These are phyloP conservation scores for Macrotyloma uniflorum DNA, from an alignment of 306 rosid genomes.

Conservation along the genomic window DNA sequence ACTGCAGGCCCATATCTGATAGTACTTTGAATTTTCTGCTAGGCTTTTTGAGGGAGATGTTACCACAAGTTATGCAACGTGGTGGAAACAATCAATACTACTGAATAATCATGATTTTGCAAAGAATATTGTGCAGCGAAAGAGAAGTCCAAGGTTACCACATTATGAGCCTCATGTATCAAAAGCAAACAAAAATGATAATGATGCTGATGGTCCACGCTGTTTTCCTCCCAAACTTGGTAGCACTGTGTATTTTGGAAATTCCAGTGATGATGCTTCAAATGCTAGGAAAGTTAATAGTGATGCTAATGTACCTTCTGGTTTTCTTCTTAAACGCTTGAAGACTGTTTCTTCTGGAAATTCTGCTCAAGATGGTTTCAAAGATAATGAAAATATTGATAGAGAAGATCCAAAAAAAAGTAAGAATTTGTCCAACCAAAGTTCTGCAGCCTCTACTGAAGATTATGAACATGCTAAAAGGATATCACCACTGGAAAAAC, in stretches of 20 bases:
- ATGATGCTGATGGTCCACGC: constrained; percentile 35
- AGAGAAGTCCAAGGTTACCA: constrained; percentile 7
- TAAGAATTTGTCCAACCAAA: constrained; percentile 4
- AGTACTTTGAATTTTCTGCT: constrained; percentile 37
- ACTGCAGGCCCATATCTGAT: constrained; percentile 24
- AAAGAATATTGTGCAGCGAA: neutral
- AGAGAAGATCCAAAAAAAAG: neutral
- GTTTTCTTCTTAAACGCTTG: constrained; percentile 7
- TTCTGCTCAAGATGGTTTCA: neutral
- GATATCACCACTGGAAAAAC: neutral
- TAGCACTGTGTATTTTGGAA: neutral
- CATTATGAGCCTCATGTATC: neutral
- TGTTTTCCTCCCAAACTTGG: constrained; percentile 30
- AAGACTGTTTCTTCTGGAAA: neutral
- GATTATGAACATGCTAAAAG: constrained; percentile 7
- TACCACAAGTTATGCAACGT: constrained; percentile 34
- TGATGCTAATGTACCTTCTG: constrained; percentile 14
- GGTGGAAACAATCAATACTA: constrained; percentile 31
- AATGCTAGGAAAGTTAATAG: neutral
- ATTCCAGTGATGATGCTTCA: constrained; percentile 8
- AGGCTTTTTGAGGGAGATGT: constrained; percentile 43
- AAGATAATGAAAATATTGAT: neutral
- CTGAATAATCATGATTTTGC: neutral
- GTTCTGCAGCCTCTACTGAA: constrained; percentile 18
- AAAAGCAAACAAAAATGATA: neutral